Conservation (phyloP, 2,329 filamentous ascomycete species). For the Apiospora marii region DNA sequence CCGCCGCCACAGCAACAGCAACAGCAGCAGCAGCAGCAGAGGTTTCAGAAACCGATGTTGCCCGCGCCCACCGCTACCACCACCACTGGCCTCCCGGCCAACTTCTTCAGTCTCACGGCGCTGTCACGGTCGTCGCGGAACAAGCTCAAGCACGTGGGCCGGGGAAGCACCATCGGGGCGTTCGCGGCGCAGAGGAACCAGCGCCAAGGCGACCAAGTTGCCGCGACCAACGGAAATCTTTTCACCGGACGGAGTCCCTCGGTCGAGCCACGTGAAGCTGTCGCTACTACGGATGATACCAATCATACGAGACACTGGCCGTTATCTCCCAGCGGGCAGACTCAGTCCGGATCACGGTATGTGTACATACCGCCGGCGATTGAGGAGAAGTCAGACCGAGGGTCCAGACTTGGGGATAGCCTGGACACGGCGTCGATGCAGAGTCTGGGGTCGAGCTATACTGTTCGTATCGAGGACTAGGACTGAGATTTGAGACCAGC, state of each 20-base stretch:
- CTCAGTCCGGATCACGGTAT: background rate
- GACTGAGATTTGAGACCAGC: background rate
- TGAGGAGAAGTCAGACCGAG: background rate
- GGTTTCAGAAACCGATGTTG: background rate
- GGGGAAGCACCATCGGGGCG: background rate
- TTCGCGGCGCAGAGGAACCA: background rate
- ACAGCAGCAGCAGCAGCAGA: background rate
- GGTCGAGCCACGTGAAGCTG: background rate
- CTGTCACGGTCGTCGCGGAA: background rate
- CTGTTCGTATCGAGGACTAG: background rate
- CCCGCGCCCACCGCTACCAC: background rate
- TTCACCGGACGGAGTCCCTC: background rate
- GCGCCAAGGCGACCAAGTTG: background rate
- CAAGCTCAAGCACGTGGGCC: background rate
- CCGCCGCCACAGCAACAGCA: background rate
- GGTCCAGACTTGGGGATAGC: background rate
- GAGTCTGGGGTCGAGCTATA: constrained; percentile 4
- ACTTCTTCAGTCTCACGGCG: constrained; percentile 22
- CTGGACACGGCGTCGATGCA: constrained; percentile 10
- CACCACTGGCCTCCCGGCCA: background rate
- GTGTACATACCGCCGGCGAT: constrained; percentile 20
- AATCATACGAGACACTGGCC: background rate
- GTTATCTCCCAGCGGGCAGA: background rate
- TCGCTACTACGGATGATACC: no score
- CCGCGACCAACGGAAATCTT: no score